Evolutionary conservation across 192 early-diverging fungal genomes (phyloP).

Genomic region (Podila clonocystis): DNA sequence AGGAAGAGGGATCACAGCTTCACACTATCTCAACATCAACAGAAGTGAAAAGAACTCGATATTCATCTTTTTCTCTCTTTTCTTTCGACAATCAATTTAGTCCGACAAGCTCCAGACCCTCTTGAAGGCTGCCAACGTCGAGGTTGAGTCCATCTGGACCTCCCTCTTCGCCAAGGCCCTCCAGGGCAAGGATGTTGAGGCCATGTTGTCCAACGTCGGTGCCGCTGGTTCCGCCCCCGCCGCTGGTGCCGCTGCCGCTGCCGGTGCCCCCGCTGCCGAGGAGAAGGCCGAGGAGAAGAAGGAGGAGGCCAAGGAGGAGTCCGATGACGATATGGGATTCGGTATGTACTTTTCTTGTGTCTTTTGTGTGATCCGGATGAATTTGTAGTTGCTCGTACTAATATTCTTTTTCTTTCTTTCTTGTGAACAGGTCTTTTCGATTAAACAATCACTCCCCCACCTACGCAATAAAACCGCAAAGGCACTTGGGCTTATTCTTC

Average conservation of each 20-base stretch:
- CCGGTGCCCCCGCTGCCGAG: slow-evolving; percentile 51
- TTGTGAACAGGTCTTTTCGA: slow-evolving; percentile 17
- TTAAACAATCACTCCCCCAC: slow-evolving; percentile 43
- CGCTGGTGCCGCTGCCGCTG: slow-evolving; percentile 51
- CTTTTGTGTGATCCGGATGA: neutral
- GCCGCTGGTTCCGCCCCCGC: slow-evolving; percentile 59
- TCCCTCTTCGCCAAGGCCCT: slow-evolving; percentile 98
- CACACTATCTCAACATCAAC: neutral
- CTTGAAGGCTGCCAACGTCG: slow-evolving; percentile 90
- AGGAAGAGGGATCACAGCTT: neutral
- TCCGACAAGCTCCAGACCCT: slow-evolving; percentile 95
- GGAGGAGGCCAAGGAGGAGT: slow-evolving; percentile 81
- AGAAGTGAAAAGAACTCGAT: neutral
- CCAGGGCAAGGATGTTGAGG: slow-evolving; percentile 89
- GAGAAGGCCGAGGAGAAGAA: slow-evolving; percentile 61
- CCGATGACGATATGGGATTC: slow-evolving; percentile 88
- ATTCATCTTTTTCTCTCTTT: slow-evolving; percentile 4
- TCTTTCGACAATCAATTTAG: slow-evolving; percentile 41
- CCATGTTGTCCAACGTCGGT: slow-evolving; percentile 94
- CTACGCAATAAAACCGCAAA: slow-evolving; percentile 31
- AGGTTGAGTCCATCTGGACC: slow-evolving; percentile 96
- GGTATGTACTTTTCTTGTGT: slow-evolving; percentile 59
- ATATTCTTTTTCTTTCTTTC: neutral
- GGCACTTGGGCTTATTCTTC: neutral
- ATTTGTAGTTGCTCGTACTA: no score